Conservation (phyloP, 2,329 filamentous ascomycete genomes). For the Diaporthe sp. region DNA sequence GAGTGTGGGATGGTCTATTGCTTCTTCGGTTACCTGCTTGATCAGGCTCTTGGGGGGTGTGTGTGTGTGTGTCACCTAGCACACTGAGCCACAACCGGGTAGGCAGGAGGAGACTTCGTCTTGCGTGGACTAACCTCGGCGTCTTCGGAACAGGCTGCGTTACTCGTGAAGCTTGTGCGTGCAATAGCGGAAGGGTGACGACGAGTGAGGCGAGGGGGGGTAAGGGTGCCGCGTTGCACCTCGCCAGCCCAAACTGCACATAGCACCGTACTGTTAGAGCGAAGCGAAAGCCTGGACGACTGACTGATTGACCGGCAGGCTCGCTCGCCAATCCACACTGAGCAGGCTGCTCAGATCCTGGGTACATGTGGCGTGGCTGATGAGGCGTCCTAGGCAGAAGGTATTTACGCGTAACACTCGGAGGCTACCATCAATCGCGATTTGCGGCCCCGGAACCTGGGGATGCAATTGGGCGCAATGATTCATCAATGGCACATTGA, state of each 20-base stretch:
- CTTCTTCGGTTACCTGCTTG: conserved; percentile 33
- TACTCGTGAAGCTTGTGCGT: conserved; percentile 28
- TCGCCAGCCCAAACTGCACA: conserved; percentile 12
- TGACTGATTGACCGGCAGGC: background rate
- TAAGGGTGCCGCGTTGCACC: conserved; percentile 15
- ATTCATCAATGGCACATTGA: conserved; percentile 22
- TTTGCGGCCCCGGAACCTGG: background rate
- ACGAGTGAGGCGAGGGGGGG: conserved; percentile 24
- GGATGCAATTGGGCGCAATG: conserved; percentile 28
- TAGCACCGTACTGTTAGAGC: background rate
- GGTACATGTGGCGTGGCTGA: conserved; percentile 4
- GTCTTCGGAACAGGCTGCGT: background rate
- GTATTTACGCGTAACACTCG: conserved; percentile 16
- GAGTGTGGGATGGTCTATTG: conserved; percentile 16
- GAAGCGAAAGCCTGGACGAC: background rate
- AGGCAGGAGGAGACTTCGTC: background rate
- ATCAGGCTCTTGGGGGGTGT: background rate
- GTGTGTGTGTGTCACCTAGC: conserved; percentile 16
- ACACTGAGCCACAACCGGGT: conserved; percentile 4
- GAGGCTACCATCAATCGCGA: conserved; percentile 21
- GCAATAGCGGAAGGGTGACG: conserved; percentile 14
- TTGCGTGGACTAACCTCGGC: conserved; percentile 23
- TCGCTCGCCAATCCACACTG: background rate
- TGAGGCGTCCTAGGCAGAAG: conserved; percentile 34
- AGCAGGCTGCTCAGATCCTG: conserved; percentile 3